These are phyloP conservation scores for Leccinellum rugosiceps DNA, from an alignment of 768 basidiomycete species.

Conservation along the genomic window DNA sequence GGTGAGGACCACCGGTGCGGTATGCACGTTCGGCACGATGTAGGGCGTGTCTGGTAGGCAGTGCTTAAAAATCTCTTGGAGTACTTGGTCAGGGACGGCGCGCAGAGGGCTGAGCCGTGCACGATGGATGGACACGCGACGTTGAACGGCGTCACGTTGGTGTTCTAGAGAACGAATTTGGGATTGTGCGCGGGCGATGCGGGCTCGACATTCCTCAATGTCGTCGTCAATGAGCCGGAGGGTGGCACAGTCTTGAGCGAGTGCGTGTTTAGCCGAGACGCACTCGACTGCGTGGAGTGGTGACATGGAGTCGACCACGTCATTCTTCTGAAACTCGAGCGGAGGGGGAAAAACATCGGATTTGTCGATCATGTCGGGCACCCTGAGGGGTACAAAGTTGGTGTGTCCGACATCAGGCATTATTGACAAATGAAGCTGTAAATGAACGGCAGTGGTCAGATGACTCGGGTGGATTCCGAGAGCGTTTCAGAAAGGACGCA, in stretches of 20 bases:
- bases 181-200: slow-evolving; percentile 12
- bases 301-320: slow-evolving; percentile 23
- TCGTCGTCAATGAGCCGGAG: slow-evolving; percentile 16
- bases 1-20: slow-evolving; percentile 32
- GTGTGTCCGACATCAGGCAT: background rate
- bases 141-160: slow-evolving; percentile 16
- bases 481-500: slow-evolving; percentile 1
- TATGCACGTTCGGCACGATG: slow-evolving; percentile 17
- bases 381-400: background rate
- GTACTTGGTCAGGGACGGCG: slow-evolving; percentile 29
- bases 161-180: slow-evolving; percentile 18
- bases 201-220: slow-evolving; percentile 17
- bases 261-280: slow-evolving; percentile 15
- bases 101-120: slow-evolving; percentile 31
- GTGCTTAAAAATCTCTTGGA: slow-evolving; percentile 30
- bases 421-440: slow-evolving; percentile 4
- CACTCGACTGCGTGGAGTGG: slow-evolving; percentile 19
- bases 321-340: slow-evolving; percentile 2
- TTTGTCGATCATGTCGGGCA: background rate
- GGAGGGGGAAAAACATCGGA: background rate
- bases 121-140: slow-evolving; percentile 18
- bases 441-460: background rate
- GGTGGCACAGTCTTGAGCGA: slow-evolving; percentile 13
- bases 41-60: slow-evolving; percentile 25
- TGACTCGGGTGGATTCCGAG: background rate